Conservation (phyloP, 768 basidiomycete species). For the Amanita thiersii region DNA sequence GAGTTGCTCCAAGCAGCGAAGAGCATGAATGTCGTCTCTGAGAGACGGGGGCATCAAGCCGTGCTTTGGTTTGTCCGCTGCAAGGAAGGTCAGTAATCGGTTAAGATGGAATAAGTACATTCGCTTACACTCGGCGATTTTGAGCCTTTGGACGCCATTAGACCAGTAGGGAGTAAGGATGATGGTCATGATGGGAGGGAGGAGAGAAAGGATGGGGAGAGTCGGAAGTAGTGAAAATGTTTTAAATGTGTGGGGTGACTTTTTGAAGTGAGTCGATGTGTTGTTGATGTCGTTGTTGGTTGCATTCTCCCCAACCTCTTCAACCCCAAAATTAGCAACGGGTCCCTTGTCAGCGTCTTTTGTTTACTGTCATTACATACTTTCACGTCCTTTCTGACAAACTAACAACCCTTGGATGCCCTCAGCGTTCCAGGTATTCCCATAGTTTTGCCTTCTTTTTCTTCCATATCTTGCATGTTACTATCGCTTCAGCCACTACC, state of each 20-base stretch:
- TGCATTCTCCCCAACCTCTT: no score
- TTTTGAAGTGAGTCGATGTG: no score
- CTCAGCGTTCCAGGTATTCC: no score
- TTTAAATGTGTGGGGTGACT: background rate
- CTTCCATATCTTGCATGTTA: no score
- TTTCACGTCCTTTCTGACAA: no score
- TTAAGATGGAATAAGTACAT: slow-evolving; percentile 6
- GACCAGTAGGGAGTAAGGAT: slow-evolving; percentile 66
- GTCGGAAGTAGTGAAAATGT: background rate
- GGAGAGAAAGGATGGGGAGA: background rate
- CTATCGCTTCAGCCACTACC: no score
- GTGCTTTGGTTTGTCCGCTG: slow-evolving; percentile 35
- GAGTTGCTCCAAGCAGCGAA: slow-evolving; percentile 61
- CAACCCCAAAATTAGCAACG: slow-evolving; percentile 7
- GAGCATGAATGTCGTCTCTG: slow-evolving; percentile 40
- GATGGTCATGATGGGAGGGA: slow-evolving; percentile 38
- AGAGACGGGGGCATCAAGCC: slow-evolving; percentile 59
- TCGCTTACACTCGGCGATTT: slow-evolving; percentile 48
- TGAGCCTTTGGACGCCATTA: slow-evolving; percentile 67
- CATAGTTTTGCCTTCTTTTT: no score
- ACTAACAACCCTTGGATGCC: no score
- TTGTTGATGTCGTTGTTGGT: no score
- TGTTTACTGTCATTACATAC: no score
- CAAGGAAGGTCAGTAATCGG: slow-evolving; percentile 10
- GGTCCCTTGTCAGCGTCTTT: background rate